Evolutionary conservation across 2,329 filamentous ascomycete genomes (phyloP), one percentile per base, ranked within the genome.

Genomic region (Apiospora arundinis): DNA sequence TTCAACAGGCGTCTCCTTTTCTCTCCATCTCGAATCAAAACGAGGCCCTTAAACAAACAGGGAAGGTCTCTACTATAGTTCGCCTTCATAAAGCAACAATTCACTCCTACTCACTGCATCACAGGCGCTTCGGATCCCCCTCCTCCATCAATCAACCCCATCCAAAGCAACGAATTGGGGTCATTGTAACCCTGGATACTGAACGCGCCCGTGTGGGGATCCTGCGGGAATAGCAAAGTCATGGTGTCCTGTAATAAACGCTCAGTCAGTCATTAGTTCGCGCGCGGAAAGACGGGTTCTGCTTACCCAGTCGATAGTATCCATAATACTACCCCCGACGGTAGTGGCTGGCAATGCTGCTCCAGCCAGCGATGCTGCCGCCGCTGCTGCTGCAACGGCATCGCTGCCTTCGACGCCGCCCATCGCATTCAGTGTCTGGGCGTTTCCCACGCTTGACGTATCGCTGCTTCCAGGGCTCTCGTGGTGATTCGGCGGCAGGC

Each of bases 271-370:
- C 28, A 63, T 28, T 16, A 73, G 52, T 12, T 69, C 16, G 28
- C 25, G 1, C 14, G n/a, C 14, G 52, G 56, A 40, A 7, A 2
- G 28, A 60, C 52, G 52, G 25, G 23, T 2, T 21, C 5, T 69
- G n/a, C 42, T 69, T 46, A 69, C 67, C 42, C 42, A 46, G 48
- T 48, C 67, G 25, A 69, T 48, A 81, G 92, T 90, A 91, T 90
- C 92, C 75, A 93, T 90, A 74, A 92, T 89, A 70, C 89, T 88
- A 52, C 89, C 81, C 80, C 86, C 83, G 48, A 83, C 75, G 73
- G 81, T 80, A 12, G 56, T n/a, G 32, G 28, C 21, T 63, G 56
- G 56, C 56, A 63, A 23, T 40, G 56, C 56, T n/a, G 28, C 6
- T 73, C 76, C 80, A 37, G 23, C 23, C 40, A 37, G 71, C 46